These are phyloP conservation scores for Solanum pinnatisectum DNA, from an alignment of 257 asterid species.

Conservation along the genomic window DNA sequence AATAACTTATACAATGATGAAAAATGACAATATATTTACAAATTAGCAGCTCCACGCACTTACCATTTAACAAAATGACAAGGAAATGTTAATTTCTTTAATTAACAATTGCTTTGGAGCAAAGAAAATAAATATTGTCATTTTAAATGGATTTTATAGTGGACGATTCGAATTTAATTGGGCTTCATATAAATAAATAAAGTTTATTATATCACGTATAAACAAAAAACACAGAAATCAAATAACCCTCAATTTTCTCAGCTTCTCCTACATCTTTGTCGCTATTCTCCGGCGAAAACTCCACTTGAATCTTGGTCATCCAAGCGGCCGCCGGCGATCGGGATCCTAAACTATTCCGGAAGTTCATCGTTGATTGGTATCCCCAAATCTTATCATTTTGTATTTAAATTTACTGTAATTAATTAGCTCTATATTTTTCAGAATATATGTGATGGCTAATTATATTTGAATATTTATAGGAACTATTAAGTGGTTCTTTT, in stretches of 20 bases:
- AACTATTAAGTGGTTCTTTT: background rate
- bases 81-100: background rate
- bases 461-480: background rate
- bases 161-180: too few relatives aligned
- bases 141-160: rapidly evolving
- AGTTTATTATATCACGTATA: too few relatives aligned
- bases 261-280: background rate
- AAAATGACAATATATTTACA: background rate
- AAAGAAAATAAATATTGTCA: background rate
- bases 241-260: background rate
- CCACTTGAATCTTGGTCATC: background rate
- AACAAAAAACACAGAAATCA: too few relatives aligned
- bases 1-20: background rate
- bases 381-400: background rate
- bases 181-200: too few relatives aligned
- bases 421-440: background rate
- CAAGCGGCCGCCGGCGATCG: background rate
- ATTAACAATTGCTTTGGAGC: background rate
- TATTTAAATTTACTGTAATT: background rate
- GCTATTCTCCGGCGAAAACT: background rate
- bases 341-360: background rate
- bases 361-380: background rate
- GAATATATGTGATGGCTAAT: background rate
- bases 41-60: background rate
- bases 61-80: background rate